These are phyloP conservation scores for Martensiomyces pterosporus DNA, from an alignment of 192 early-diverging fungal species.

Conservation along the genomic window DNA sequence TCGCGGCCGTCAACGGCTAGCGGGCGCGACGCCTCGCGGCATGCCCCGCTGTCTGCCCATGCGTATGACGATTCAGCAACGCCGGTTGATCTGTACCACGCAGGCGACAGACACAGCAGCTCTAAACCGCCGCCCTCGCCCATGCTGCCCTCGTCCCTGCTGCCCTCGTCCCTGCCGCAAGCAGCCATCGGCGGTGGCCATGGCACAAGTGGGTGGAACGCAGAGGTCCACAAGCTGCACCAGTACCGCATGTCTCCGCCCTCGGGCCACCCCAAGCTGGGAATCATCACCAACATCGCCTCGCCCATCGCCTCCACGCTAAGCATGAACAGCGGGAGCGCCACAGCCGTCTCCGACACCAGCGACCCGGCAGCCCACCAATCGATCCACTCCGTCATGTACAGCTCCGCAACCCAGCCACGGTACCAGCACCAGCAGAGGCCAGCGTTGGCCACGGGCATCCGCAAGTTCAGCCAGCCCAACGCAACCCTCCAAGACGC, in stretches of 20 bases:
- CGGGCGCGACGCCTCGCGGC: too few relatives aligned
- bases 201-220: conserved; percentile 14
- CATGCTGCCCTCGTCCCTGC: too few relatives aligned
- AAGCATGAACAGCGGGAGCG: conserved; percentile 2
- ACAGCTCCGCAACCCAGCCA: too few relatives aligned
- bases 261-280: not conserved
- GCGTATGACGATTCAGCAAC: too few relatives aligned
- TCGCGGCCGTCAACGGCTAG: conserved; percentile 22
- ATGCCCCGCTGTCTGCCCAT: too few relatives aligned
- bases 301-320: not conserved
- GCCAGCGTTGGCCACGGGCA: not conserved
- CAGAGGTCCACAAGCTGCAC: conserved; percentile 14
- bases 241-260: conserved; percentile 19
- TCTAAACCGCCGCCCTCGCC: too few relatives aligned
- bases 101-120: too few relatives aligned
- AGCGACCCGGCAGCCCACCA: too few relatives aligned
- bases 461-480: conserved; percentile 41
- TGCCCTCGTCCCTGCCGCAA: too few relatives aligned
- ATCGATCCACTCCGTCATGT: too few relatives aligned
- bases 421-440: not conserved
- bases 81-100: too few relatives aligned
- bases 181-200: too few relatives aligned
- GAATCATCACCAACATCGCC: not conserved
- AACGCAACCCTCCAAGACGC: conserved; percentile 18
- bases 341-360: not conserved